Base-by-base conservation (phyloP, 495 filamentous ascomycete species). In the Cercophora sp. region DNA sequence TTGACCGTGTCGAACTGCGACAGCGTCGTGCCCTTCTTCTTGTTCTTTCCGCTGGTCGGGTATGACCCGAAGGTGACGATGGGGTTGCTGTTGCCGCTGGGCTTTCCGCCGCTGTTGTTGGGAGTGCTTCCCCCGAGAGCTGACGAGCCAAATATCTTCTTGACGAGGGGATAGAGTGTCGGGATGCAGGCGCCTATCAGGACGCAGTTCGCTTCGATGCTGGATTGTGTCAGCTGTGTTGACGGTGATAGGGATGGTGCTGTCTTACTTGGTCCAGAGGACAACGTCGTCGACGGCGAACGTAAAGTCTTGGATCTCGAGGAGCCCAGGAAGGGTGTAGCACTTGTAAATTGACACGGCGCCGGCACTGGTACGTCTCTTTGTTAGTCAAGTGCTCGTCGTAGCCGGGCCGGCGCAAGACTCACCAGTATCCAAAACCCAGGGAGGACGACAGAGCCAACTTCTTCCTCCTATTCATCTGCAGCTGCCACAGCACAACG, bases 401-500 rank as follows among this genome's bases (percentile, higher is more conserved):
- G 8, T 31, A 2, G 29, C 3, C 2, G 11, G 22, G 34, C 2
- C 20, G 4, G 1, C 2, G 5, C 3, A 31, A 35, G 26, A 47
- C 62, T n/a, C 31, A 60, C 57, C 61, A 57, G 36, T 61, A 61
- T 24, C 63, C 63, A 31, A 64, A 59, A 15, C 60, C 63, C 9
- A 64, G 36, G 2, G 63, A 35, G 13, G 43, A 47, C 9, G 50
- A 50, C 24, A 66, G 20, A 11, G 52, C 61, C 25, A 66, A 15
- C 40, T 66, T 66, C 58, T 66, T 64, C 42, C 54, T 59, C 47
- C 49, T 51, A 19, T 59, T 52, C 43, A 58, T 55, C 36, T 79
- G 68, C 4, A 81, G 57, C n/a, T 58, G 57, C 48, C 60, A 73
- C 3, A 81, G 60, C 1, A 77, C 68, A 4, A 71, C 46, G 18